A percentile compares a stretch with the other conserved stretches of the same genome.
These are phyloP conservation scores for Lolium rigidum DNA, from an alignment of 176 grass and related monocot species.

Conservation along the genomic window DNA sequence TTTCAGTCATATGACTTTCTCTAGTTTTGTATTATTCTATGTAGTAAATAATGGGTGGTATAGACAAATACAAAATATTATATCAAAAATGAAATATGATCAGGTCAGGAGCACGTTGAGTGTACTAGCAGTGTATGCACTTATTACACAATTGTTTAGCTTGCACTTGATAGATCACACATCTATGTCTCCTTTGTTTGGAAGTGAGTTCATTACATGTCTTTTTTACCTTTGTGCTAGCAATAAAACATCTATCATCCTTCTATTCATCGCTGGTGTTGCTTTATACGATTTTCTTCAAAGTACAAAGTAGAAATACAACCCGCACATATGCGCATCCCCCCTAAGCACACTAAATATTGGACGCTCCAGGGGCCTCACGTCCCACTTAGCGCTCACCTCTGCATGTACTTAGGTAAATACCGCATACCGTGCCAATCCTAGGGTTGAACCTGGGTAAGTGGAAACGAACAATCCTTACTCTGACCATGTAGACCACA, in stretches of 20 bases:
- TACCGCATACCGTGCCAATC: neutral
- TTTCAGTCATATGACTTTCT: neutral
- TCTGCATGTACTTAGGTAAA: neutral
- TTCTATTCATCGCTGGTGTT: neutral
- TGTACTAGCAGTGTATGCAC: neutral
- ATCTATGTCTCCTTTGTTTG: neutral
- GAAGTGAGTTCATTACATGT: neutral
- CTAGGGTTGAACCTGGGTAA: neutral
- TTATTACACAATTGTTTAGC: neutral
- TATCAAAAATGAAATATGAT: constrained; percentile 3
- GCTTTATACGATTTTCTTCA: neutral
- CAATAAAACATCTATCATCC: neutral
- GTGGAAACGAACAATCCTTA: neutral
- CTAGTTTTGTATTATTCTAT: constrained; percentile 21
- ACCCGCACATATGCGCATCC: neutral
- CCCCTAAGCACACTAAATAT: neutral
- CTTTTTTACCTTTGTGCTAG: neutral
- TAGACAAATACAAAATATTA: constrained; percentile 4
- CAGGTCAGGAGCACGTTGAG: neutral
- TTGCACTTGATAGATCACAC: neutral
- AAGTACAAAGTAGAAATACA: neutral
- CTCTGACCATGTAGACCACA: neutral
- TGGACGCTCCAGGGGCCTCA: neutral
- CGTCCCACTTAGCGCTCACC: neutral
- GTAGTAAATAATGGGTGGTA: neutral